Base-by-base conservation (phyloP, 1,284 basidiomycete genomes). In the Malassezia cuniculi region DNA sequence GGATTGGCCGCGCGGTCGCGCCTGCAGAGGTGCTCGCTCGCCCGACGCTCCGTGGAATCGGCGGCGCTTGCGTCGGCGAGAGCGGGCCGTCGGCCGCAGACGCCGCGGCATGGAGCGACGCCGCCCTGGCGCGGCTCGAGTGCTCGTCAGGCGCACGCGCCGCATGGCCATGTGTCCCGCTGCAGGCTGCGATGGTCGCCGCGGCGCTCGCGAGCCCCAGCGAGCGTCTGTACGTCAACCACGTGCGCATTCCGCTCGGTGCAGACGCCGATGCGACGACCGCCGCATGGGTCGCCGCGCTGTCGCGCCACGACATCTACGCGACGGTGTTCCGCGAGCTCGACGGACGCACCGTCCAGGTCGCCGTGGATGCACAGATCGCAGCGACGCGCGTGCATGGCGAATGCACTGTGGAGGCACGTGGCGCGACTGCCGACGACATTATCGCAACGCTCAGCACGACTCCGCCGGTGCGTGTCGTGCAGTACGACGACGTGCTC, bases 141-240 rank as follows among this genome's bases (percentile, higher is more conserved):
- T 16, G 8, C n/a, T n/a, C 14, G 7, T n/a, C 17, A 4, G 19
- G 45, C 35, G 47, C 41, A 11, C n/a, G 15, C 9, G 19, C 5
- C 8, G 50, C 30, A 1, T 9, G 48, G 34, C 59, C 57, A 5
- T 57, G 49, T 29, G 47, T 61, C 4, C 59, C 61, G 3, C 41
- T 61, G 36, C 61, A 65, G 36, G 43, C 21, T 1, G 56, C 57
- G 2, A 44, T 60, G 31, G 30, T 61, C 21, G 49, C 54, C 1
- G 48, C 55, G 27, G 44, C 59, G 6, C 27, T 48, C 10, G 41
- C 48, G 4, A 34, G 21, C 4, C 42, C 34, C 1, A n/a, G 19
- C n/a, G 22, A 41, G 9, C 52, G 49, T 9, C 49, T 45, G 28
- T 60, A 60, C 39, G 46, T 60, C 21, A 40, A 57, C 47, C 26